Percentiles rank a stretch among this genome's conserved stretches.
Evolutionary conservation across 805 yeast species (phyloP).

Genomic region (Monosporozyma yasuniensis): DNA sequence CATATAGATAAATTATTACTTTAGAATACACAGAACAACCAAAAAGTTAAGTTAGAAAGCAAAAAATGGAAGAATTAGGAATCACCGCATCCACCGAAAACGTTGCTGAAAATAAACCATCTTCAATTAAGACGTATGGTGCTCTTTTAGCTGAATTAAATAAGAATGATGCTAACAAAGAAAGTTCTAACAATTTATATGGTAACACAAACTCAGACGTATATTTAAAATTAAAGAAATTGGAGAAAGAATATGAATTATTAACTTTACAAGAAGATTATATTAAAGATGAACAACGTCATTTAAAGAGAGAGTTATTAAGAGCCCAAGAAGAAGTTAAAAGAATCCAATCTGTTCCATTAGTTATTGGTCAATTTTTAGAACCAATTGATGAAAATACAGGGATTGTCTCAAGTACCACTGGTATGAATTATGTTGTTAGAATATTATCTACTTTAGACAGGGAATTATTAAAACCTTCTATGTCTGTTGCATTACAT

Average conservation of each 20-base stretch:
- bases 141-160: slow-evolving; percentile 26
- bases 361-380: slow-evolving; percentile 94
- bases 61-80: slow-evolving; percentile 55
- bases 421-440: slow-evolving; percentile 96
- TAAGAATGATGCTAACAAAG: slow-evolving; percentile 6
- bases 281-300: slow-evolving; percentile 96
- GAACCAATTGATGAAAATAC: slow-evolving; percentile 96
- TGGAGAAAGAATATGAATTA: slow-evolving; percentile 84
- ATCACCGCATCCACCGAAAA: slow-evolving; percentile 32
- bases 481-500: slow-evolving; percentile 92
- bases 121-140: slow-evolving; percentile 26
- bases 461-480: slow-evolving; percentile 86
- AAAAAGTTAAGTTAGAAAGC: background rate
- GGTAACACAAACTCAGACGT: slow-evolving; percentile 41
- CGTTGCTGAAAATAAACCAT: slow-evolving; percentile 26
- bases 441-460: slow-evolving; percentile 90
- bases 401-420: slow-evolving; percentile 94
- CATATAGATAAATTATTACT: background rate
- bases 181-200: slow-evolving; percentile 2
- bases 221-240: slow-evolving; percentile 73
- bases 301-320: slow-evolving; percentile 83
- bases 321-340: slow-evolving; percentile 98
- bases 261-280: slow-evolving; percentile 87
- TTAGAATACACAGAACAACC: background rate
- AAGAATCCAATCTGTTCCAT: slow-evolving; percentile 92